phyloP scores from a whole-genome alignment of 2,329 filamentous ascomycete genomes.

The Fusarium nodosum region DNA sequence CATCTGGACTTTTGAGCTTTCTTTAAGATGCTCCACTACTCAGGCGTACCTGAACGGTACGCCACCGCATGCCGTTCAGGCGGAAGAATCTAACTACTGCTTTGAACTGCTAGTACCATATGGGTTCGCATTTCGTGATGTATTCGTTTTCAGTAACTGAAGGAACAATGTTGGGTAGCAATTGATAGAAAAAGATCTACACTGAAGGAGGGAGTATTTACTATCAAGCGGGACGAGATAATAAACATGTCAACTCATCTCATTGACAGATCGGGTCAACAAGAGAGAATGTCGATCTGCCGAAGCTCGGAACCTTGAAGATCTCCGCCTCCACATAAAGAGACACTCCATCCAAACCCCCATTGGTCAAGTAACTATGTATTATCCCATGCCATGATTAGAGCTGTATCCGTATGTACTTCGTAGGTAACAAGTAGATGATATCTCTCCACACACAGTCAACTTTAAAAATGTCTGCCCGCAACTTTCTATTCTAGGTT shows the following conservation, averaged over 20 bases:
- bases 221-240: background rate
- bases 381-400: background rate
- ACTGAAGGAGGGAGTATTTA: background rate
- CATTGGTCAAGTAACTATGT: background rate
- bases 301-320: conserved; percentile 23
- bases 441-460: background rate
- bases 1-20: conserved; percentile 19
- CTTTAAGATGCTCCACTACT: background rate
- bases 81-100: background rate
- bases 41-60: conserved; percentile 12
- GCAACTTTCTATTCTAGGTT: background rate
- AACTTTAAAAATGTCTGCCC: conserved; percentile 9
- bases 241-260: background rate
- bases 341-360: background rate
- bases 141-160: background rate
- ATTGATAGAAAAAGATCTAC: background rate
- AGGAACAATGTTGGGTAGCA: background rate
- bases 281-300: conserved; percentile 34
- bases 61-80: background rate
- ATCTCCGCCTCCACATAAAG: conserved; percentile 8
- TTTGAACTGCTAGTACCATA: background rate
- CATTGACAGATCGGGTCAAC: conserved; percentile 1
- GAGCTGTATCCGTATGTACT: background rate
- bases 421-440: background rate
- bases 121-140: background rate